Base-by-base conservation (phyloP, 805 yeast species). In the Candida piceae region DNA sequence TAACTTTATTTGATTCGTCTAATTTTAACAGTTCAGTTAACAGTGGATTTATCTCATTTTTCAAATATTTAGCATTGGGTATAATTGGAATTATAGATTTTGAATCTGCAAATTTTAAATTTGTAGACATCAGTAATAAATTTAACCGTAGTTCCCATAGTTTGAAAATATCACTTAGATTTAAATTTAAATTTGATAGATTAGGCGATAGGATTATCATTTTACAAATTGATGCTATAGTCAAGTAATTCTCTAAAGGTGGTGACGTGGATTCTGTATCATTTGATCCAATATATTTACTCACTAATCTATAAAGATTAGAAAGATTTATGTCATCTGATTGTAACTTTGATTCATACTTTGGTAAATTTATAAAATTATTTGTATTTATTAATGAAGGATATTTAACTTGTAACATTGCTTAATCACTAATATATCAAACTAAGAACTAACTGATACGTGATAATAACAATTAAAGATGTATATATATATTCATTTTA, bases 121-220 rank as follows among this genome's bases (percentile, higher is more conserved):
- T 42, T 8, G 44, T 41, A 11, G 49, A 36, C 47, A 46, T 50
- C 21, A 53, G 34, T 31, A 57, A 35, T 16, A 45, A 35, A 25
- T 50, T 42, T 10, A 60, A 29, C 16, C 65, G 29, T 7, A 55
- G 39, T 32, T 58, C 76, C 55, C 72, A 72, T 36, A 70, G 64
- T 48, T 68, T 62, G 49, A 64, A 71, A 29, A 68, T 62, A 35
- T 67, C 75, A 3, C 32, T 30, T 12, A 54, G 23, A 1, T 43
- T 32, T 2, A 52, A 31, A 22, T 46, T 37, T 7, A 48, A 35
- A 10, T 38, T 23, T 1, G 47, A 30, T 15, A 51, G 31, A 19
- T 41, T 41, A 3, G 60, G 57, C 19, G 55, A 45, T 18, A 57
- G 35, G 8, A 58, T 42, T 15, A 58, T 36, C 18, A 46, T 36